phyloP scores from a whole-genome alignment of 148 eudicot species.

The Vaccinium vitisidaea region DNA sequence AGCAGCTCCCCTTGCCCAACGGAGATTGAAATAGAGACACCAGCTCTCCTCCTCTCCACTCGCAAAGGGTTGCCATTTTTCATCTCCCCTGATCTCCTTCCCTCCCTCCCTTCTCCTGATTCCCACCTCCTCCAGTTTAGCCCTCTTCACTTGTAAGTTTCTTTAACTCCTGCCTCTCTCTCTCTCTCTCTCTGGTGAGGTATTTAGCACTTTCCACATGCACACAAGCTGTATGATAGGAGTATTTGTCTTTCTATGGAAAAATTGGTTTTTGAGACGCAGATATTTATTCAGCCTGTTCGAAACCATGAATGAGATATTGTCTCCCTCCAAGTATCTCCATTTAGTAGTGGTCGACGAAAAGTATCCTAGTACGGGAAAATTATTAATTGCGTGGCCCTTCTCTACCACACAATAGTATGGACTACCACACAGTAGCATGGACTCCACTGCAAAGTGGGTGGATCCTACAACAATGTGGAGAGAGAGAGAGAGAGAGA shows the following conservation, averaged over 20 bases:
- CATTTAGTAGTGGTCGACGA: too few relatives aligned
- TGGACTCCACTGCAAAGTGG: too few relatives aligned
- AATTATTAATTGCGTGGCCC: too few relatives aligned
- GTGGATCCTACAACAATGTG: too few relatives aligned
- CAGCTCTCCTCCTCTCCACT: conserved; percentile 47
- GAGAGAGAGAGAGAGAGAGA: too few relatives aligned
- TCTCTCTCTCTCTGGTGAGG: neutral
- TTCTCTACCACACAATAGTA: too few relatives aligned
- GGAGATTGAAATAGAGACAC: conserved; percentile 33
- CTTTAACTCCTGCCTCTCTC: too few relatives aligned
- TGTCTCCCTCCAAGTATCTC: neutral
- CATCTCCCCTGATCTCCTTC: conserved; percentile 69
- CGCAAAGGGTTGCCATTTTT: conserved; percentile 66
- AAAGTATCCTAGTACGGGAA: too few relatives aligned
- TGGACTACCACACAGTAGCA: too few relatives aligned
- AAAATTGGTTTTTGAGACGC: neutral
- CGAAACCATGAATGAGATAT: neutral
- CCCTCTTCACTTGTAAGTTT: conserved; percentile 78
- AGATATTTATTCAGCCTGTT: neutral
- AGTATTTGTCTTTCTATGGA: neutral
- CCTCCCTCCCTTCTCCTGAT: conserved; percentile 53
- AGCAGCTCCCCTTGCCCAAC: conserved; percentile 6
- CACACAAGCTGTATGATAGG: neutral
- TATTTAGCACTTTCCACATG: neutral
- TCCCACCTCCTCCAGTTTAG: conserved; percentile 66